Conservation (phyloP, 1,139 yeast species). For the Nematodospora anomalae region DNA sequence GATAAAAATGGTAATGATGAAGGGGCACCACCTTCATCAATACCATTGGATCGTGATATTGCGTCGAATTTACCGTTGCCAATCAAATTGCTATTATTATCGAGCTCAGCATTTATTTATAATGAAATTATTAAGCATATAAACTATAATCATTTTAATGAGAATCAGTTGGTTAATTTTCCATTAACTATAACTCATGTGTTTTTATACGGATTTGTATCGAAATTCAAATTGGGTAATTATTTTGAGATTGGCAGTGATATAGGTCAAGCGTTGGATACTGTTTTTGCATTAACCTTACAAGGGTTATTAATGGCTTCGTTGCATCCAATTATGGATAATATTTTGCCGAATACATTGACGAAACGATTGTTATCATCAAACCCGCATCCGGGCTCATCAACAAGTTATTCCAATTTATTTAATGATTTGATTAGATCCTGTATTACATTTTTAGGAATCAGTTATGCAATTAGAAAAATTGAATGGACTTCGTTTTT, state of each 20-base stretch:
- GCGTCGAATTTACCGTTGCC: slow-evolving; percentile 15
- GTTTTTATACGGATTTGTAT: slow-evolving; percentile 32
- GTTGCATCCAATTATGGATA: slow-evolving; percentile 62
- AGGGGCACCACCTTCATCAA: background rate
- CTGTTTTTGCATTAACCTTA: slow-evolving; percentile 28
- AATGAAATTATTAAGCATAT: slow-evolving; percentile 52
- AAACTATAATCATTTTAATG: slow-evolving; percentile 48
- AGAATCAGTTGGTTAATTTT: slow-evolving; percentile 30
- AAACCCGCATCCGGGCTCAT: slow-evolving; percentile 31
- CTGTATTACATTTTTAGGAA: slow-evolving; percentile 75
- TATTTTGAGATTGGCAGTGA: slow-evolving; percentile 11
- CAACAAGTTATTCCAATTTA: slow-evolving; percentile 27
- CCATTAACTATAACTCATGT: slow-evolving; percentile 37
- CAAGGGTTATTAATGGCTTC: slow-evolving; percentile 67
- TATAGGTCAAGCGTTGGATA: slow-evolving; percentile 20
- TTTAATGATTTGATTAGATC: slow-evolving; percentile 52
- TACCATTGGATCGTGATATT: background rate
- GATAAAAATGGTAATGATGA: background rate
- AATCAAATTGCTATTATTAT: slow-evolving; percentile 33
- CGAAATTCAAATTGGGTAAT: slow-evolving; percentile 22
- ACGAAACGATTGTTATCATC: slow-evolving; percentile 31
- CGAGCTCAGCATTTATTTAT: slow-evolving; percentile 48
- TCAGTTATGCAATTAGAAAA: slow-evolving; percentile 79
- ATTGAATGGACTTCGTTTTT: slow-evolving; percentile 76
- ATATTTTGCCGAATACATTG: slow-evolving; percentile 36